Evolutionary conservation across 148 eudicot genomes (phyloP).

Genomic region (Rheum nobile): DNA sequence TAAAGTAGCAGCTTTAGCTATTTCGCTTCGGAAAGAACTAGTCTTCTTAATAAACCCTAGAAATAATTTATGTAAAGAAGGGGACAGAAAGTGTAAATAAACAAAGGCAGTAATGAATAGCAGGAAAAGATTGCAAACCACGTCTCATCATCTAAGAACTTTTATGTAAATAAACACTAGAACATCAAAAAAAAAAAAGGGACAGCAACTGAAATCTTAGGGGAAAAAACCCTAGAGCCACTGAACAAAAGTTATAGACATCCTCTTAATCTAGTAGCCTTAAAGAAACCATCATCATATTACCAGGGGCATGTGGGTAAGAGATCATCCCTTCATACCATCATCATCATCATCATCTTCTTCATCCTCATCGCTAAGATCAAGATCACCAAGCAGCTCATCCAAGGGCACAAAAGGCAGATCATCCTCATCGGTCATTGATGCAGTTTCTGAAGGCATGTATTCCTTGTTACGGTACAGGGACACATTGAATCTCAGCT

Average conservation of each 20-base stretch:
- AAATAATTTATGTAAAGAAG: too few relatives aligned
- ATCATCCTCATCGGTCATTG: slow-evolving; percentile 53
- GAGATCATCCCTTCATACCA: not conserved
- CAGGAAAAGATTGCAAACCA: not conserved
- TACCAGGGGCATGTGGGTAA: not conserved
- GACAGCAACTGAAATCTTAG: too few relatives aligned
- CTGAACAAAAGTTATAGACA: too few relatives aligned
- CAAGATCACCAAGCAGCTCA: slow-evolving; percentile 59
- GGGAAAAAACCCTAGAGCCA: too few relatives aligned
- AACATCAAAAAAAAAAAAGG: too few relatives aligned
- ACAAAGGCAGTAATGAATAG: not conserved
- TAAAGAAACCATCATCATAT: too few relatives aligned
- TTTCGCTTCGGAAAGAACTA: too few relatives aligned
- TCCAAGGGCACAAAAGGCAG: slow-evolving; percentile 45
- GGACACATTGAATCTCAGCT: slow-evolving; percentile 49
- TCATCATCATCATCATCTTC: slow-evolving; percentile 28
- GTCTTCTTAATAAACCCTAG: too few relatives aligned
- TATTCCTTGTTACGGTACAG: slow-evolving; percentile 52
- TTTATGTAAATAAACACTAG: not conserved
- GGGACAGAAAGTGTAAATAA: too few relatives aligned
- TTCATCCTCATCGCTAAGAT: slow-evolving; percentile 34
- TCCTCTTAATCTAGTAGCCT: too few relatives aligned
- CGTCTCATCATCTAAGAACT: not conserved
- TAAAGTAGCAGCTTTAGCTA: too few relatives aligned
- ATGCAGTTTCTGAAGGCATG: slow-evolving; percentile 40